Evolutionary conservation across 2,329 filamentous ascomycete genomes (phyloP), one percentile per base, ranked within the genome.

Genomic region (Aspergillus chevalieri): DNA sequence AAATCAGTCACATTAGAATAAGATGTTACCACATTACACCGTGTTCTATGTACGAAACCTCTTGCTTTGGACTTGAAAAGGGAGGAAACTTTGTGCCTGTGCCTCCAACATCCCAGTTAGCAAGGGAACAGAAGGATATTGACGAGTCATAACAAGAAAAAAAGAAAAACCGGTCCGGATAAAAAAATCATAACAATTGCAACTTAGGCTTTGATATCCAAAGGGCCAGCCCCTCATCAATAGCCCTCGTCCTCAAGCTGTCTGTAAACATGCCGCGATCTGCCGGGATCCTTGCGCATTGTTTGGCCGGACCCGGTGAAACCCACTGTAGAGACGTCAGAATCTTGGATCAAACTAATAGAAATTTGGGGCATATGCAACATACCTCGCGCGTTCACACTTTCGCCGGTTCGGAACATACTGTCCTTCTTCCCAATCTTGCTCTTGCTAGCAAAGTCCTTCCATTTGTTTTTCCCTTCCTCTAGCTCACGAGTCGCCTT

Each of bases 371-470:
- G 28, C 9, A 52, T 47, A 28, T n/a, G 55, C 26, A 41, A 52
- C 53, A 42, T 74, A 95, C 91, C 91, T 86, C 90, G 82, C 50
- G 87, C 91, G 62, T 89, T 82, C 21, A 93, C 80, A 53, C 89
- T 85, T 28, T 95, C 90, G 0, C 90, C 89, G 2, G 91, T 96
- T 43, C 91, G 84, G 68, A 96, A 96, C 91, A 96, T 96, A 77
- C 89, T 95, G 44, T 95, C 89, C 73, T 95, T 95, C 74, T 89
- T 91, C n/a, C 75, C 73, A 52, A 75, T 67, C 64, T 82, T 84
- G 51, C 77, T 76, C 68, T 94, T 95, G 63, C 79, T 78, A 57
- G 84, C 87, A 69, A 95, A 98, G 56, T 94, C 88, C 66, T 96
- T 87, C 93, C 93, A 98, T 66, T 93, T 95, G 64, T 75, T 87